phyloP scores from a whole-genome alignment of 1,284 basidiomycete species.

The Sphagnurus paluster region DNA sequence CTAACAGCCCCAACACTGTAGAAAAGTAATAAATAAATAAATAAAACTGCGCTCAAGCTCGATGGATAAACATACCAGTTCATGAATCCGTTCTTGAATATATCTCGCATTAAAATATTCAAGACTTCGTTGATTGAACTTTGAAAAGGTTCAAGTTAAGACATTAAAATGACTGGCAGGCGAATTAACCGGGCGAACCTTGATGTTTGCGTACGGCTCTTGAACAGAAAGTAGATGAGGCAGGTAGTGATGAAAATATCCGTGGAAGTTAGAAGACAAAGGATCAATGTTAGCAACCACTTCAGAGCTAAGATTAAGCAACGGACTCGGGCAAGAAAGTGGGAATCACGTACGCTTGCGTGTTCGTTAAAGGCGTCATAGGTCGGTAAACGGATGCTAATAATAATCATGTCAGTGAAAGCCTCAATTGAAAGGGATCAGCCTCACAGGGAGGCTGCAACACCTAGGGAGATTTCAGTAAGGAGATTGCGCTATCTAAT shows the following conservation, averaged over 20 bases:
- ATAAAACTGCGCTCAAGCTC: background rate
- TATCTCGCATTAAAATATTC: background rate
- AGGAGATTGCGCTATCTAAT: too few species aligned
- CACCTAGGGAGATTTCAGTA: background rate
- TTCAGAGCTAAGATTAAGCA: background rate
- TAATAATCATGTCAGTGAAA: background rate
- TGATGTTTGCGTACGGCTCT: background rate
- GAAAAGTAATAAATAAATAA: background rate
- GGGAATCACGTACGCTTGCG: background rate
- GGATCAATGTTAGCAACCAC: background rate
- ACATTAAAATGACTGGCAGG: background rate
- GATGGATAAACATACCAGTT: background rate
- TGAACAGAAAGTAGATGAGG: conserved; percentile 1
- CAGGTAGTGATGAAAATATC: background rate
- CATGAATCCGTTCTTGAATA: background rate
- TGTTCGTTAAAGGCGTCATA: background rate
- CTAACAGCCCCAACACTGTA: background rate
- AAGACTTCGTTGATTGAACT: background rate
- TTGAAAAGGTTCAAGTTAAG: background rate
- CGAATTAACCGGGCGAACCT: background rate
- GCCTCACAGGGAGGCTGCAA: background rate
- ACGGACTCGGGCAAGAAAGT: background rate
- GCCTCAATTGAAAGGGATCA: background rate
- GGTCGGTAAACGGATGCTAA: background rate
- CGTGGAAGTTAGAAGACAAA: background rate